phyloP scores from a whole-genome alignment of 1,139 yeast genomes.

The Yamadazyma taylorii region DNA sequence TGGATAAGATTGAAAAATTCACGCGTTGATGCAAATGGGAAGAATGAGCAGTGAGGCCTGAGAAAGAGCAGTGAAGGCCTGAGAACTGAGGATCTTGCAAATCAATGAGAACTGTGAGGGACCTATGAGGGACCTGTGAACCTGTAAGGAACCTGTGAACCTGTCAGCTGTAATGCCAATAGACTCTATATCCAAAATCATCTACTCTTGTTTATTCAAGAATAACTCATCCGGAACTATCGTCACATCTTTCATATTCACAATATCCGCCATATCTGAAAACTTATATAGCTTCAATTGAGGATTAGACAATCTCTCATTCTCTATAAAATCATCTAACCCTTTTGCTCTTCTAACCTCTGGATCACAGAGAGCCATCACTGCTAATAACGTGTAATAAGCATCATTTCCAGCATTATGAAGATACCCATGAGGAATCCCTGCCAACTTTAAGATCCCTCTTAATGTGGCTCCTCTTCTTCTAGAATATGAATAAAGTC shows the following conservation, averaged over 20 bases:
- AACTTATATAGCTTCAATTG: constrained; percentile 10
- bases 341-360: constrained; percentile 15
- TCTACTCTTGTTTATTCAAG: not conserved
- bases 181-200: too few relatives aligned
- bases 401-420: constrained; percentile 90
- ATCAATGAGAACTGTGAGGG: too few relatives aligned
- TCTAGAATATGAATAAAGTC: constrained; percentile 45
- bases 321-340: constrained; percentile 20
- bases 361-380: constrained; percentile 59
- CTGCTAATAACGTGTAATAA: constrained; percentile 61
- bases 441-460: constrained; percentile 50
- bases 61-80: too few relatives aligned
- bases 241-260: constrained; percentile 1
- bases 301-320: constrained; percentile 9
- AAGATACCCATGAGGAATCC: constrained; percentile 63
- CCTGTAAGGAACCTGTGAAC: too few relatives aligned
- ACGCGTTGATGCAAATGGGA: too few relatives aligned
- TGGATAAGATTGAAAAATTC: too few relatives aligned
- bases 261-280: constrained; percentile 11
- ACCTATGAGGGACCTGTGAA: too few relatives aligned
- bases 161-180: too few relatives aligned
- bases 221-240: not conserved
- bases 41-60: too few relatives aligned
- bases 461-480: constrained; percentile 50
- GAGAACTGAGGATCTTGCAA: too few relatives aligned